Conservation (phyloP, 768 basidiomycete genomes). For the Collybia sordida region DNA sequence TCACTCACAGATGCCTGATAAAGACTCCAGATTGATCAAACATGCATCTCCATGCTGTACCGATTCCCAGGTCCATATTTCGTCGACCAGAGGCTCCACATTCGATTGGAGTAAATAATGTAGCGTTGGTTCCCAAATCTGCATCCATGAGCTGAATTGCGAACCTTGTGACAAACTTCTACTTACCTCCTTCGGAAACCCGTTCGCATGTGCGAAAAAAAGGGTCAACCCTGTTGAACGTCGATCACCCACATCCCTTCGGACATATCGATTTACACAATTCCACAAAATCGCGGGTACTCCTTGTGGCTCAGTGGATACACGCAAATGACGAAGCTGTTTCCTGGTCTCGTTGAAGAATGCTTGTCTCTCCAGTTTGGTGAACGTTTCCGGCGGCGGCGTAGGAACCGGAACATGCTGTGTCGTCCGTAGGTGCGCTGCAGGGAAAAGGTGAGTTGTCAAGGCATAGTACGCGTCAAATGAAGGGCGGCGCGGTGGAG, state of each 20-base stretch:
- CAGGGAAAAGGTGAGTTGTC: constrained; percentile 56
- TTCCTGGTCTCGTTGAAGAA: constrained; percentile 20
- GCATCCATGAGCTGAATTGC: neutral
- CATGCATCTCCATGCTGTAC: constrained; percentile 86
- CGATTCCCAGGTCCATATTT: constrained; percentile 83
- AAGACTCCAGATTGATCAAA: constrained; percentile 57
- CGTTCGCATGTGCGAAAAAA: constrained; percentile 82
- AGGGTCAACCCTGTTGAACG: constrained; percentile 57
- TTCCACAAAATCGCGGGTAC: constrained; percentile 59
- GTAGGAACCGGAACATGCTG: constrained; percentile 37
- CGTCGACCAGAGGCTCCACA: constrained; percentile 45
- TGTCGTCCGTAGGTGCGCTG: constrained; percentile 48
- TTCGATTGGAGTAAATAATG: constrained; percentile 45
- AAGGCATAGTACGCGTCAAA: constrained; percentile 39
- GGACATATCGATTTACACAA: constrained; percentile 69
- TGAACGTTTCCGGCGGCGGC: constrained; percentile 23
- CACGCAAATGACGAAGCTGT: constrained; percentile 28
- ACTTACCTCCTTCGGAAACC: constrained; percentile 82
- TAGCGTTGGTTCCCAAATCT: constrained; percentile 83
- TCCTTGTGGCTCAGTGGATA: constrained; percentile 32
- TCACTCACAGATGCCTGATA: constrained; percentile 60
- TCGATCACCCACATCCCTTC: constrained; percentile 23
- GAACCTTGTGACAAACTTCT: neutral
- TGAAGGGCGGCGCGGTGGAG: constrained; percentile 31
- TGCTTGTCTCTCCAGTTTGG: constrained; percentile 36